phyloP scores from a whole-genome alignment of 306 rosid genomes.

The Prunus mira region DNA sequence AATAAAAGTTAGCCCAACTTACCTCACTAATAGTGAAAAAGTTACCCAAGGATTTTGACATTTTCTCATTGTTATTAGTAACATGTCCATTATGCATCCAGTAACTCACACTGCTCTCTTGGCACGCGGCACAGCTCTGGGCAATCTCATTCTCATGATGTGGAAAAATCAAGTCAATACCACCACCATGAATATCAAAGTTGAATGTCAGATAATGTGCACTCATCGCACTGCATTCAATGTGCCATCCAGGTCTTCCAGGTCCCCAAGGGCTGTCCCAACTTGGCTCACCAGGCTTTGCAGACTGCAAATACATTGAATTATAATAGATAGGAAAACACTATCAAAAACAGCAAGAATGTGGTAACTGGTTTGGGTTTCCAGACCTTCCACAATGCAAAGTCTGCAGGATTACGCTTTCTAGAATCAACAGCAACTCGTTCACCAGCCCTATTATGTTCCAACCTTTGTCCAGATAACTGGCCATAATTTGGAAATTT shows the following conservation, averaged over 20 bases:
- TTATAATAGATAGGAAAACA: slow-evolving; percentile 9
- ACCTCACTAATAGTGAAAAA: slow-evolving; percentile 98
- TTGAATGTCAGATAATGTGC: slow-evolving; percentile 68
- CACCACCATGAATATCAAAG: slow-evolving; percentile 98
- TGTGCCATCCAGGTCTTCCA: slow-evolving; percentile 99
- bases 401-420: slow-evolving; percentile 84
- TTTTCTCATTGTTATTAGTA: slow-evolving; percentile 82
- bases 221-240: slow-evolving; percentile 99
- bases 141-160: slow-evolving; percentile 98
- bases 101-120: slow-evolving; percentile 62
- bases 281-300: slow-evolving; percentile 91
- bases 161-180: slow-evolving; percentile 93
- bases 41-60: slow-evolving; percentile 94
- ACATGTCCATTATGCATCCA: slow-evolving; percentile 99
- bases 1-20: slow-evolving; percentile 9
- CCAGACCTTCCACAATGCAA: slow-evolving; percentile 93
- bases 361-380: slow-evolving; percentile 19
- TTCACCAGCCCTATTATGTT: slow-evolving; percentile 86
- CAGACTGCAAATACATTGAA: slow-evolving; percentile 55
- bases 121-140: slow-evolving; percentile 86
- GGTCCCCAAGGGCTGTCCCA: slow-evolving; percentile 99
- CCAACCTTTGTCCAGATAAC: slow-evolving; percentile 81
- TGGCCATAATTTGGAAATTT: slow-evolving; percentile 73
- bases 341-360: slow-evolving; percentile 1
- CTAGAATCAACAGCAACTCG: slow-evolving; percentile 86